phyloP scores from a whole-genome alignment of 345 rosid genomes.

The Citropsis articulata region DNA sequence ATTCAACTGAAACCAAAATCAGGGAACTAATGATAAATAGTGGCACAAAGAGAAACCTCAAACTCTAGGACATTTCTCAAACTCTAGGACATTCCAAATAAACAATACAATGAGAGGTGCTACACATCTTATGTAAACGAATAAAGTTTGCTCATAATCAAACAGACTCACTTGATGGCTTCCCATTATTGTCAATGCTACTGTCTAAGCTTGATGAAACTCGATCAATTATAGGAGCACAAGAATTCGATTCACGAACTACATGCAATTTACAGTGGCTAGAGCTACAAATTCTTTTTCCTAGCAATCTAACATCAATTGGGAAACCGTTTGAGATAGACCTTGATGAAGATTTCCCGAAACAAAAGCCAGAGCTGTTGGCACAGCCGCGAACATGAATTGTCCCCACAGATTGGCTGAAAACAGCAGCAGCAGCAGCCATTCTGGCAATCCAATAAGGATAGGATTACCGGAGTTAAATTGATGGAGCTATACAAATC shows the following conservation, averaged over 20 bases:
- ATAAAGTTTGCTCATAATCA: background rate
- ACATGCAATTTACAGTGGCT: constrained; percentile 3
- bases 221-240: constrained; percentile 13
- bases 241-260: constrained; percentile 4
- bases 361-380: constrained; percentile 6
- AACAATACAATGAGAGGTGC: no score
- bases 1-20: constrained; percentile 53
- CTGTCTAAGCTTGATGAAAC: background rate
- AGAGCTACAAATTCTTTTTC: constrained; percentile 5
- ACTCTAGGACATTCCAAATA: no score
- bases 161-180: constrained; percentile 13
- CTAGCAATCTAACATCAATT: constrained; percentile 2
- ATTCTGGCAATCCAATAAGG: background rate
- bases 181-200: background rate
- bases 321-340: constrained; percentile 17
- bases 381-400: constrained; percentile 7
- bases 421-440: constrained; percentile 5
- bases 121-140: background rate
- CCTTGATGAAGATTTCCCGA: constrained; percentile 6
- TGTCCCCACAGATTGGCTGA: constrained; percentile 11
- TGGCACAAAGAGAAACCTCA: background rate
- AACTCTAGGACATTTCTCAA: background rate
- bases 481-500: background rate
- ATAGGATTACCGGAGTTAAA: background rate
- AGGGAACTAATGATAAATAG: background rate